Evolutionary conservation across 108 stramenopile species (phyloP).

Genomic region (Nitzschia palea): DNA sequence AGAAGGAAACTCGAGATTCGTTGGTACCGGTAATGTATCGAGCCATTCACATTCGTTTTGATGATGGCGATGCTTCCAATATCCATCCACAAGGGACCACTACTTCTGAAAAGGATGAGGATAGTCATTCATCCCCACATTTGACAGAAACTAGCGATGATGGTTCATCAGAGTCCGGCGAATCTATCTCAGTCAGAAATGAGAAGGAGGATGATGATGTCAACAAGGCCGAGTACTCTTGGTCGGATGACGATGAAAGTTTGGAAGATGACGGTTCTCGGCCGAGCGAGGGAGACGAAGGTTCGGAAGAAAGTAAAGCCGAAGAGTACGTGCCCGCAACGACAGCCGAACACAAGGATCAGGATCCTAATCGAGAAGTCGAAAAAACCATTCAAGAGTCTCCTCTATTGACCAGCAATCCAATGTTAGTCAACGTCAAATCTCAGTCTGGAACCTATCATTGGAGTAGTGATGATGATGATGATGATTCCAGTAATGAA

Average conservation of each 20-base stretch:
- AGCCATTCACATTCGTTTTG: slow-evolving; percentile 65
- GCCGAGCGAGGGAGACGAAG: too few species aligned
- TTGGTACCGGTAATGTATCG: slow-evolving; percentile 39
- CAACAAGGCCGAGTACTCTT: slow-evolving; percentile 5
- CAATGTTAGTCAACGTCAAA: too few species aligned
- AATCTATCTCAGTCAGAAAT: neutral
- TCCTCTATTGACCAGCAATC: too few species aligned
- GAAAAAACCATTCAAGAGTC: too few species aligned
- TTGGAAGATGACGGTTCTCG: too few species aligned
- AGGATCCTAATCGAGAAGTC: too few species aligned
- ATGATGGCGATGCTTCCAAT: slow-evolving; percentile 7
- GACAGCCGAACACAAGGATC: too few species aligned
- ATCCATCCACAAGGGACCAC: neutral
- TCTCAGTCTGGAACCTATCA: slow-evolving; percentile 29
- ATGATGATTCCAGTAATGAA: slow-evolving; percentile 24
- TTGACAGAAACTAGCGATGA: slow-evolving; percentile 22
- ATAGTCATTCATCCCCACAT: slow-evolving; percentile 4
- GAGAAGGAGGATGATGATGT: neutral
- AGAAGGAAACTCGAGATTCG: neutral
- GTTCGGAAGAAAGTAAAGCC: too few species aligned
- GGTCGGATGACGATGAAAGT: slow-evolving; percentile 38
- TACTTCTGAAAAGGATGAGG: slow-evolving; percentile 9
- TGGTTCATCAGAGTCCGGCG: neutral
- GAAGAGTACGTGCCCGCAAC: too few species aligned
- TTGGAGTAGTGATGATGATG: slow-evolving; percentile 36